These are phyloP conservation scores for Aspergillus fijiensis DNA, from an alignment of 2,329 filamentous ascomycete species.

Conservation along the genomic window DNA sequence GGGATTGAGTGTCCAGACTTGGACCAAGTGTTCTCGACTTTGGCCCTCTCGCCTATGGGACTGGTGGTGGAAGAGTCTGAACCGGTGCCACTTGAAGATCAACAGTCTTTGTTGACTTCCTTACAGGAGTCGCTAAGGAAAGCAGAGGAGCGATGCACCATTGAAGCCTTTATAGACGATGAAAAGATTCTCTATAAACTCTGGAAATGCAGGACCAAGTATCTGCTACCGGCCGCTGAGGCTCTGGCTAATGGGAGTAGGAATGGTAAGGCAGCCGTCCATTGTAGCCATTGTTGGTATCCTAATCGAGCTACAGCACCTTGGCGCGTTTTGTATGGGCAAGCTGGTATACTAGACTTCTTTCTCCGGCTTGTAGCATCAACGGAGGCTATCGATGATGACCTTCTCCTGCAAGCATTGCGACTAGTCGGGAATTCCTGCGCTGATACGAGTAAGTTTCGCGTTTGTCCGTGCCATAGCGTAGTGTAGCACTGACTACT, in stretches of 20 bases:
- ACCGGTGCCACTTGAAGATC: slow-evolving; percentile 27
- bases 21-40: slow-evolving; percentile 26
- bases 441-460: slow-evolving; percentile 42
- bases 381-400: slow-evolving; percentile 28
- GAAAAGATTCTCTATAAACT: slow-evolving; percentile 34
- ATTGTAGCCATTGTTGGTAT: slow-evolving; percentile 3
- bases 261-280: slow-evolving; percentile 36
- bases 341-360: slow-evolving; percentile 42
- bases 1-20: slow-evolving; percentile 27
- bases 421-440: slow-evolving; percentile 48
- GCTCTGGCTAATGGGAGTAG: slow-evolving; percentile 44
- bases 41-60: slow-evolving; percentile 21
- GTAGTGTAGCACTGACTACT: slow-evolving; percentile 14
- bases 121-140: slow-evolving; percentile 32
- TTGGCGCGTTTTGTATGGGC: slow-evolving; percentile 42
- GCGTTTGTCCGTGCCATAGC: neutral
- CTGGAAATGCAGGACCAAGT: slow-evolving; percentile 38
- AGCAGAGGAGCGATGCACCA: slow-evolving; percentile 29
- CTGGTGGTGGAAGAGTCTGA: slow-evolving; percentile 20
- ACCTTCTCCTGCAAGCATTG: slow-evolving; percentile 41
- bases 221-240: slow-evolving; percentile 38
- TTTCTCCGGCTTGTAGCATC: slow-evolving; percentile 42
- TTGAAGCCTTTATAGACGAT: slow-evolving; percentile 28
- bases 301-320: slow-evolving; percentile 29
- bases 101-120: slow-evolving; percentile 35